Evolutionary conservation across 768 basidiomycete genomes (phyloP), one percentile per base, ranked within the genome.

Genomic region (Boletus rubropictus): DNA sequence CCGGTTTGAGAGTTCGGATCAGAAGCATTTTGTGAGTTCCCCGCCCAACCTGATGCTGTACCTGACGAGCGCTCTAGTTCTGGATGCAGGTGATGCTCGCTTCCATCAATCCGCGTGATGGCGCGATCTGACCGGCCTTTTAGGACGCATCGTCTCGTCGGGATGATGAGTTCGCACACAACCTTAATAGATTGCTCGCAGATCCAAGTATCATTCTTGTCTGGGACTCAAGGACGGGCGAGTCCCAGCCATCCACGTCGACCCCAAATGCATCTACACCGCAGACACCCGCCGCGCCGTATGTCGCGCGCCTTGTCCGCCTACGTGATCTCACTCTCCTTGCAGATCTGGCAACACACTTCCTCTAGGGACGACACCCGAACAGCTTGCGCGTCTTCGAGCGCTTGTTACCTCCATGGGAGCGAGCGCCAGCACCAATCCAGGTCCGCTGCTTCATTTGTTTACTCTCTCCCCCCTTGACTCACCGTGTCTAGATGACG

Each of bases 1-100:
- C 64, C 90, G 88, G 68, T 95, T 96, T 71, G 83, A 86, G 0
- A 91, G 88, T 18, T 94, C 91, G 12, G 79, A 90, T 62, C 87
- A 90, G 61, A 80, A 82, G 52, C 87, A 93, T 65, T 95, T 96
- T 65, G 92, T 94, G 60, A 66, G 82, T 73, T 15, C n/a, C 31
- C 24, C 7, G 28, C 1, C 4, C 32, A 20, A 3, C 7, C 12
- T 21, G 24, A 33, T 14, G n/a, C 12, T 15, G 3, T 38, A 4
- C 9, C 35, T 52, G 41, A 44, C 50, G 52, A 34, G 41, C 15
- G 17, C 24, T 31, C 5, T 56, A 91, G 89, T 91, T 89, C 58
- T 91, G 88, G 88, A 72, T 90, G 79, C 89, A 90, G 84, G 87
- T 87, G 65, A 58, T 44, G 18, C 20, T 20, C 8, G 7, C 18